Conservation (phyloP, 805 yeast species). For the Yarrowia bubula region DNA sequence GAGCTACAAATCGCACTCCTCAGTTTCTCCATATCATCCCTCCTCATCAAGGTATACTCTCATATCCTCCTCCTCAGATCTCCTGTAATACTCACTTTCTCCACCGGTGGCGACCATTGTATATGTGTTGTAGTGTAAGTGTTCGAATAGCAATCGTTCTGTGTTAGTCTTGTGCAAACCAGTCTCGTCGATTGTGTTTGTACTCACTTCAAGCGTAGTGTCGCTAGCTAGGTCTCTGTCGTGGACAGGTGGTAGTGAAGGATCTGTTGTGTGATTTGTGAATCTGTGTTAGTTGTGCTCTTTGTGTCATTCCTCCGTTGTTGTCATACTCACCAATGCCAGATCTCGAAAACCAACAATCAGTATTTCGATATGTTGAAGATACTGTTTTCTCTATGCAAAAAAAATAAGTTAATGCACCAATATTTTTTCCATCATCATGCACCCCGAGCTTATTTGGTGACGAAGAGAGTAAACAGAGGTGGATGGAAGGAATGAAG, state of each 20-base stretch:
- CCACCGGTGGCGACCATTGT: neutral
- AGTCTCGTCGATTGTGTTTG: neutral
- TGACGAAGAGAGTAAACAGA: neutral
- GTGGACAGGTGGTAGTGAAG: neutral
- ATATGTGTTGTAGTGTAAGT: neutral
- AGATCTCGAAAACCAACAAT: neutral
- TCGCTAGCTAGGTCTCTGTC: neutral
- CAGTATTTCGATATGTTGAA: neutral
- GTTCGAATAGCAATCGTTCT: neutral
- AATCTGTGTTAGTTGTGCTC: neutral
- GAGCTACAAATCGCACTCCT: too few relatives aligned
- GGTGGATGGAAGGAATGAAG: too few relatives aligned
- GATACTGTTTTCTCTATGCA: neutral
- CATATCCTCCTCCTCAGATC: neutral
- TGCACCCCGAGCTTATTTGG: constrained; percentile 11
- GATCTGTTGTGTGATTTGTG: neutral
- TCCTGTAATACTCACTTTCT: neutral
- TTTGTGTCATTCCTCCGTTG: neutral
- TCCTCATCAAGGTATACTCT: neutral
- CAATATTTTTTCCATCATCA: constrained; percentile 13
- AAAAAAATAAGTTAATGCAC: constrained; percentile 14
- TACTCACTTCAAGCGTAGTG: neutral
- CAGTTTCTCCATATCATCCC: neutral
- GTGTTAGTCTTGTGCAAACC: neutral
- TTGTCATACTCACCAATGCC: neutral